Base-by-base conservation (phyloP, 192 early-diverging fungal species). In the Haplosporangium gracile region DNA sequence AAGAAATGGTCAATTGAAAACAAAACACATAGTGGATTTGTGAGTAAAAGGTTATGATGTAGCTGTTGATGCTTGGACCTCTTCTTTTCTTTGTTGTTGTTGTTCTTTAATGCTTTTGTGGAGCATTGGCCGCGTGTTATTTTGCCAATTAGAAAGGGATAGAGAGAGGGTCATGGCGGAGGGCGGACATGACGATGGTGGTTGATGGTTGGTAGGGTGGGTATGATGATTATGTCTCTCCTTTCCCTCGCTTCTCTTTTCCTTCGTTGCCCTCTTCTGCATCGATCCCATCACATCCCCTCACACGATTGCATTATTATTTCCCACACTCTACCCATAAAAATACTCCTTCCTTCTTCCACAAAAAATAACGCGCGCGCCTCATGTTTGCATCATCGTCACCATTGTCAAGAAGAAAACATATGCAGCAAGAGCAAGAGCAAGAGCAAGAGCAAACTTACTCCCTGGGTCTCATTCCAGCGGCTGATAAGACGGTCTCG, bases 391-490 rank as follows among this genome's bases (percentile, higher is more conserved):
- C 38, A 47, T 63, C 26, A 32, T 65, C 26, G 42, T 72, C 7
- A 47, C 22, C 34, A 32, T 38, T 5, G 39, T 60, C 51, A 69
- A 29, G 42, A 63, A 53, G 36, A 68, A 53, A 49, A 34, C 4
- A 78, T 43, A 47, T 51, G 49, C 18, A 43, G 42, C 6, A 22
- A 18, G 20, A 3, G 49, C 4, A n/a, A 24, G 47, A 43, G 42
- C 6, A 22, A 18, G 20, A 3, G 49, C 4, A n/a, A 24, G 47
- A 20, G 49, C 29, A 26, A 32, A 89, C 82, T 72, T 74, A 89
- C 90, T 70, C 97, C 96, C 88, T 99, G 97, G 42, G 98, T 99
- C 70, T 92, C 86, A 89, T 99, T 99, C 98, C 98, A 99, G 51
- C 92, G 89, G 81, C 98, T 95, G 79, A 99, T 93, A 76, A 99